Percentiles rank a stretch among this genome's conserved stretches.
Evolutionary conservation across 1,139 yeast species (phyloP).

Genomic region (Torulaspora pretoriensis): DNA sequence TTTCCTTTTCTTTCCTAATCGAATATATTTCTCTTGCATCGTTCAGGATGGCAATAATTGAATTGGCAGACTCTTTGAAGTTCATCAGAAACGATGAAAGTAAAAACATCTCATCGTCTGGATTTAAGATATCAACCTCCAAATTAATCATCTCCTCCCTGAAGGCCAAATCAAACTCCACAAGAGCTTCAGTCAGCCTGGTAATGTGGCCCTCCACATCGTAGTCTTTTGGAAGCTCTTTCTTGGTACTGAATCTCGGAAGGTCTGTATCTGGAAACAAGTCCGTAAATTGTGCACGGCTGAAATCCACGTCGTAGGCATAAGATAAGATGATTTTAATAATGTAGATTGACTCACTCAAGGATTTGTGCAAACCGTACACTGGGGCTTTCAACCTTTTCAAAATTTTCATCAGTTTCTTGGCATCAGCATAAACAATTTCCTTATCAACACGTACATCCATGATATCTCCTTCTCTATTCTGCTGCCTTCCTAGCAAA

Average conservation of each 20-base stretch:
- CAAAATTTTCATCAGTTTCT: conserved; percentile 36
- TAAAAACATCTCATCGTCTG: conserved; percentile 47
- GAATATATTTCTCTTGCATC: conserved; percentile 35
- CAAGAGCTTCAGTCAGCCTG: conserved; percentile 34
- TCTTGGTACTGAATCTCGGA: conserved; percentile 14
- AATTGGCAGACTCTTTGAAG: conserved; percentile 41
- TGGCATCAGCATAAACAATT: conserved; percentile 38
- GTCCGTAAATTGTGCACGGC: conserved; percentile 21
- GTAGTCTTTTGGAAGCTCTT: conserved; percentile 24
- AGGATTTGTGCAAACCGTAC: conserved; percentile 33
- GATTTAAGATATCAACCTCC: conserved; percentile 37
- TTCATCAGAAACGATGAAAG: conserved; percentile 47
- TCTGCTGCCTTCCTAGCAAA: conserved; percentile 31
- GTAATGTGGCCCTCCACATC: conserved; percentile 33
- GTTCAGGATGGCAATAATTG: conserved; percentile 36
- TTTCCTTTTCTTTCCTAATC: conserved; percentile 36
- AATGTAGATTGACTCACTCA: conserved; percentile 37
- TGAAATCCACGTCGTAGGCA: conserved; percentile 41
- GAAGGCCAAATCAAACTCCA: conserved; percentile 36
- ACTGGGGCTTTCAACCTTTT: conserved; percentile 37
- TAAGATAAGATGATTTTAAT: conserved; percentile 38
- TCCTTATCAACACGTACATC: conserved; percentile 32
- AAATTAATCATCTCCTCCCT: conserved; percentile 34
- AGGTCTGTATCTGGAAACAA: conserved; percentile 21
- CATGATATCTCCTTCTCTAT: conserved; percentile 16